phyloP scores from a whole-genome alignment of 2,329 filamentous ascomycete species.

The Colletotrichum aenigma region DNA sequence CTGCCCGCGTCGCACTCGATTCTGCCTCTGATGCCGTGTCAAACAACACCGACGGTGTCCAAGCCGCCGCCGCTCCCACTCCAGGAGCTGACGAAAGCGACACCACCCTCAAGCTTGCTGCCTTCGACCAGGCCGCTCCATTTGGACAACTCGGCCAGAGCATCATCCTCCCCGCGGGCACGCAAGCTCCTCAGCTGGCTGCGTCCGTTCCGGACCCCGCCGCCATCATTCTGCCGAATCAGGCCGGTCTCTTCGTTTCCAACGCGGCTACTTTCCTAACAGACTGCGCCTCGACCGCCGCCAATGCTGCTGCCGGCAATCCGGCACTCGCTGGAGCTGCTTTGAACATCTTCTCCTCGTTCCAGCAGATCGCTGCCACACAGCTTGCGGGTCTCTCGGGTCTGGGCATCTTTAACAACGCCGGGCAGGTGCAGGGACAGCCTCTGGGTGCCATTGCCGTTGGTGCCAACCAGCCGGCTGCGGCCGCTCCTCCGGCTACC shows the following conservation, averaged over 20 bases:
- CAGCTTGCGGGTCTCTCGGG: conserved; percentile 27
- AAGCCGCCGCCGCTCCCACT: conserved; percentile 18
- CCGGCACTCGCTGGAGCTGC: neutral
- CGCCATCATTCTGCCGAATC: conserved; percentile 38
- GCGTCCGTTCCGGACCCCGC: conserved; percentile 41
- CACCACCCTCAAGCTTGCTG: conserved; percentile 21
- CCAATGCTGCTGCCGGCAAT: conserved; percentile 16
- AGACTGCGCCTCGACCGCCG: conserved; percentile 35
- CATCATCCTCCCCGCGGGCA: conserved; percentile 38
- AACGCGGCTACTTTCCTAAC: conserved; percentile 33
- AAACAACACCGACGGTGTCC: conserved; percentile 18
- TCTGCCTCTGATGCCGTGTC: neutral
- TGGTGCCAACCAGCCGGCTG: neutral
- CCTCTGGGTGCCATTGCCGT: conserved; percentile 1
- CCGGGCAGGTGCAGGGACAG: neutral
- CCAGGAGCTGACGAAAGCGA: conserved; percentile 14
- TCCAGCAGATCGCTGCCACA: conserved; percentile 31
- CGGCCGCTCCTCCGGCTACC: neutral
- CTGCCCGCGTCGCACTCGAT: neutral
- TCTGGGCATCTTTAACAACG: conserved; percentile 9
- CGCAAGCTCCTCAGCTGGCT: conserved; percentile 31
- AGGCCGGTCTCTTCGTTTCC: conserved; percentile 36
- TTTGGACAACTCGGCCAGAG: conserved; percentile 37
- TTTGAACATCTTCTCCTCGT: conserved; percentile 27
- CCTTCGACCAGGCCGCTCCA: conserved; percentile 33